Evolutionary conservation across 768 basidiomycete genomes (phyloP).

Genomic region (Psilocybe azurescens): DNA sequence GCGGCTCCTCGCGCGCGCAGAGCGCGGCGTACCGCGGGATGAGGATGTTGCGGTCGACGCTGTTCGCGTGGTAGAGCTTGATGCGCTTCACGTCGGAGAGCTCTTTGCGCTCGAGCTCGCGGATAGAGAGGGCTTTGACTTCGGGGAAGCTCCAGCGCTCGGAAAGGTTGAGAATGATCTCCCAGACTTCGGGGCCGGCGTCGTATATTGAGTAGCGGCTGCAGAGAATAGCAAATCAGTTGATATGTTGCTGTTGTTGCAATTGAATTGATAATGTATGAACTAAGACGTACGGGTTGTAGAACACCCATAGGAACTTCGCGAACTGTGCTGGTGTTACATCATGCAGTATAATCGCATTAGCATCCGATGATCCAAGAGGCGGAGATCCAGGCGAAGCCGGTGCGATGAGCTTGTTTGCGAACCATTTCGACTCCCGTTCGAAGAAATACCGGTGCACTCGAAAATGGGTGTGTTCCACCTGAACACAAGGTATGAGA

Average conservation of each 20-base stretch:
- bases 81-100: conserved; percentile 60
- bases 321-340: conserved; percentile 46
- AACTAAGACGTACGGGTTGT: conserved; percentile 49
- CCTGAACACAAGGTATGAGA: conserved; percentile 38
- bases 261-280: background rate
- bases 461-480: conserved; percentile 58
- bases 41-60: conserved; percentile 53
- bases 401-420: conserved; percentile 35
- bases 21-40: conserved; percentile 57
- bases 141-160: conserved; percentile 59
- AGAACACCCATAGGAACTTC: conserved; percentile 58
- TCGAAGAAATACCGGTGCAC: conserved; percentile 68
- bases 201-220: conserved; percentile 64
- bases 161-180: conserved; percentile 55
- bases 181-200: conserved; percentile 57
- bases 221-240: background rate
- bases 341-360: conserved; percentile 46
- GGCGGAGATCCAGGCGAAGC: conserved; percentile 33
- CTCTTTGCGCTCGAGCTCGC: conserved; percentile 51
- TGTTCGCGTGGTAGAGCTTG: conserved; percentile 56
- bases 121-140: conserved; percentile 56
- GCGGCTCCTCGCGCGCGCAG: conserved; percentile 54
- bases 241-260: background rate
- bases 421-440: conserved; percentile 61
- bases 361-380: conserved; percentile 43